Base-by-base conservation (phyloP, 768 basidiomycete genomes). In the Phanerochaete carnosa region DNA sequence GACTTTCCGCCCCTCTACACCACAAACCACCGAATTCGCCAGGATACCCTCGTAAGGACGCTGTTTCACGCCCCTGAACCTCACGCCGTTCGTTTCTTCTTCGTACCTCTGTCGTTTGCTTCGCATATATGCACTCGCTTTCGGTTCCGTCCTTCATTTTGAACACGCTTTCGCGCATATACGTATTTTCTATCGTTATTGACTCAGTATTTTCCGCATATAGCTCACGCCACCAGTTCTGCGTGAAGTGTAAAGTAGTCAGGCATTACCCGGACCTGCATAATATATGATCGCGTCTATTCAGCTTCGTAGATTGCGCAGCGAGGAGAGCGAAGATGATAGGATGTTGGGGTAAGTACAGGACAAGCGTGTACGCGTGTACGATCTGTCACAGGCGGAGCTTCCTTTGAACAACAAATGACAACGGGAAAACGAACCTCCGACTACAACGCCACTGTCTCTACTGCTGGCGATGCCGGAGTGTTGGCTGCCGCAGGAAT, bases 1-100 rank as follows among this genome's bases (percentile, higher is more conserved):
- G 37, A 33, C 45, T 2, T 62, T 65, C 61, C 57, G 61, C 25
- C 55, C 62, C 9, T 30, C 57, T 28, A 43, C 61, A 1, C 61
- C 57, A 13, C 61, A 62, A 15, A 37, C 50, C 33, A 39, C 45
- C 15, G 55, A 57, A 29, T 62, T 57, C 55, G 45, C 61, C 35
- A 33, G 55, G 12, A 23, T 53, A 19, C 30, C 39, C 13, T 53
- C 51, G 33, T 51, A 28, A 53, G 19, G n/a, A 29, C 35, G 13
- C n/a, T 33, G 9, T 23, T 56, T 49, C 23, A 25, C 47, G 13
- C 19, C 16, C 47, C 47, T n/a, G 47, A 29, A 15, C 46, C 29
- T 22, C 35, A 26, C 15, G n/a, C 33, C 30, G n/a, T 37, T 22
- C 52, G 19, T 8, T 37, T 53, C 52, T 12, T 33, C n/a, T 30